Evolutionary conservation across 352 stramenopile genomes (phyloP).

Genomic region (Phytophthora pluvialis): DNA sequence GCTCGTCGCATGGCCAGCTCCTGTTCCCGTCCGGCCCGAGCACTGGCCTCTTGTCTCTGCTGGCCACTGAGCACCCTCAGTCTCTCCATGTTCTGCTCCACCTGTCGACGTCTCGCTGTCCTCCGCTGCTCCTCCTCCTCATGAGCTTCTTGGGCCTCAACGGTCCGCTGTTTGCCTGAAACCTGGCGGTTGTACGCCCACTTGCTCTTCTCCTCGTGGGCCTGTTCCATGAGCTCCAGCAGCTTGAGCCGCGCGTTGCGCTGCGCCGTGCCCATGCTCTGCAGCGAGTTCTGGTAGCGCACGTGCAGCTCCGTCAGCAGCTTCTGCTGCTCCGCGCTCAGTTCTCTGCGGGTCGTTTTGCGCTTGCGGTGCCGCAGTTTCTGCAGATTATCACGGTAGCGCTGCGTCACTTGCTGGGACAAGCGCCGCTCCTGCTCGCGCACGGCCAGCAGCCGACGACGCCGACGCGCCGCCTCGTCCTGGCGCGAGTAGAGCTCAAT

Average conservation of each 20-base stretch:
- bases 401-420: constrained; percentile 71
- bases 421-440: constrained; percentile 65
- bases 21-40: constrained; percentile 42
- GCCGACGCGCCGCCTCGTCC: constrained; percentile 60
- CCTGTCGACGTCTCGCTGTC: constrained; percentile 37
- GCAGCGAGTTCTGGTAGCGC: constrained; percentile 65
- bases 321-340: constrained; percentile 41
- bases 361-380: constrained; percentile 52
- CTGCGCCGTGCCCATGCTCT: constrained; percentile 68
- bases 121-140: constrained; percentile 34
- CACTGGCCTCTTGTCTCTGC: constrained; percentile 54
- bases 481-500: constrained; percentile 61
- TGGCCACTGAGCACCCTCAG: constrained; percentile 45
- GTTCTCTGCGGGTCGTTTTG: constrained; percentile 29
- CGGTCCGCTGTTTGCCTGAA: constrained; percentile 38
- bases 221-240: constrained; percentile 56
- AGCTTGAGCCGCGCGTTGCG: constrained; percentile 65
- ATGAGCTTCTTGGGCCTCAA: constrained; percentile 39
- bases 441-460: constrained; percentile 59
- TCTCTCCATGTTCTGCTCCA: constrained; percentile 55
- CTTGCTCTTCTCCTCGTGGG: constrained; percentile 60
- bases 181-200: constrained; percentile 52
- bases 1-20: constrained; percentile 37
- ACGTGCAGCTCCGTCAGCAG: constrained; percentile 53
- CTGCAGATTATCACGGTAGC: constrained; percentile 72